Evolutionary conservation across 106 monocot genomes (phyloP), one percentile per base, ranked within the genome.

Genomic region (Acanthochlamys bracteata): DNA sequence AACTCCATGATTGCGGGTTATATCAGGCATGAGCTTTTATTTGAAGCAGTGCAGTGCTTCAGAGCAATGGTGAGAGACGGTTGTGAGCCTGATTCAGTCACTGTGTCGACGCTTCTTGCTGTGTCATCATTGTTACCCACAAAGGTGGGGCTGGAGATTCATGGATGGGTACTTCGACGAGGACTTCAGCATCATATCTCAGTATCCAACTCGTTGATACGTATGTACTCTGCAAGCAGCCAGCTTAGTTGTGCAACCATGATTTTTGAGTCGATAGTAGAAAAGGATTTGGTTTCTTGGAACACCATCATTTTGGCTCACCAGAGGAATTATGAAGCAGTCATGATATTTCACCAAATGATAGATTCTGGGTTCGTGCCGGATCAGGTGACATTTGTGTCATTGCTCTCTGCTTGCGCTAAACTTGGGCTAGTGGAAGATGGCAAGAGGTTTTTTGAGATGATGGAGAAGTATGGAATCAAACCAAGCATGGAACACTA

Each of bases 201-300:
- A 0, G 76, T 88, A 11, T 75, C 71, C 1, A 96, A 91, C 52
- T 75, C 91, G 0, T 63, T 90, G 78, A 81, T 91, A 25, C 21
- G 64, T 7, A 59, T 96, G 63, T 96, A 91, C 63, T 68, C 84
- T 4, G 63, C 68, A 21, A 42, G 41, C 3, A 39, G 25, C 20
- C 55, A 63, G 14, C 40, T 74, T 14, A 14, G 20, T 10, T 59
- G 25, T n/a, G 80, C 82, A 23, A n/a, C 71, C 13, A 33, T 6
- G 14, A 42, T 83, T 10, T 96, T 96, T 60, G 63, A 78, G 25
- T 47, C 73, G 4, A 90, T 91, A 75, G 68, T 64, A 4, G 63
- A 75, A 16, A 96, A 75, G 65, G 90, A 96, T 67, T 60, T 87
- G 11, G 70, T 91, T 9, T 79, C 90, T 7, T 96, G 90, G 95